Percentiles rank a stretch among this genome's conserved stretches.
phyloP scores from a whole-genome alignment of 2,329 filamentous ascomycete genomes.

The Waltergamsia citrina region DNA sequence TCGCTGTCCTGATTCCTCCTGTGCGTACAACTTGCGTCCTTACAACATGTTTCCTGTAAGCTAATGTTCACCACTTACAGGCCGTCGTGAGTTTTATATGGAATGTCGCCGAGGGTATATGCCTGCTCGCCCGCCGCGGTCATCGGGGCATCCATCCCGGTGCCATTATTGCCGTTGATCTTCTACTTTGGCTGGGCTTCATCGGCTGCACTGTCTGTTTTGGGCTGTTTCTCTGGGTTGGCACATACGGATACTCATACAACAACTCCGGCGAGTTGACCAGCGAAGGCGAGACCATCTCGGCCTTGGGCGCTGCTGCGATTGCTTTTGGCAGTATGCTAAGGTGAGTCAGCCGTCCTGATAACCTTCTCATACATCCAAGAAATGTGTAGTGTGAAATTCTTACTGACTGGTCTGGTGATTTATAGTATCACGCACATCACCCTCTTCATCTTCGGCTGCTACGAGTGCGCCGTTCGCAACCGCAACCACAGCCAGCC shows the following conservation, averaged over 20 bases:
- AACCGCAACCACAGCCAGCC: slow-evolving; percentile 5
- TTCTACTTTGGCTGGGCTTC: slow-evolving; percentile 8
- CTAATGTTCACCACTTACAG: neutral
- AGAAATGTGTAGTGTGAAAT: neutral
- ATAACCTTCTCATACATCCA: neutral
- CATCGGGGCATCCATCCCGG: slow-evolving; percentile 8
- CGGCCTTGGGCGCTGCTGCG: neutral
- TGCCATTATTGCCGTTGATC: slow-evolving; percentile 7
- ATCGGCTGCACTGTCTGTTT: slow-evolving; percentile 1
- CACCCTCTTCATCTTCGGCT: slow-evolving; percentile 12
- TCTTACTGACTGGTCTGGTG: too few species aligned
- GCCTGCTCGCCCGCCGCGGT: slow-evolving; percentile 4
- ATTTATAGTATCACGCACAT: slow-evolving; percentile 9
- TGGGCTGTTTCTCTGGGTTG: neutral
- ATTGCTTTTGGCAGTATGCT: slow-evolving; percentile 4
- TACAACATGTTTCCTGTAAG: neutral
- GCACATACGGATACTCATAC: too few species aligned
- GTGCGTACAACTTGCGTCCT: slow-evolving; percentile 1
- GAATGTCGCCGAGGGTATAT: slow-evolving; percentile 7
- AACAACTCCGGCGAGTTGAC: neutral
- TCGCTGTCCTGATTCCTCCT: slow-evolving; percentile 4
- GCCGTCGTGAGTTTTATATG: slow-evolving; percentile 5
- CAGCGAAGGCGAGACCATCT: neutral
- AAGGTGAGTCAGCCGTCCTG: slow-evolving; percentile 2
- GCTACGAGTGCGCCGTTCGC: slow-evolving; percentile 11